These are phyloP conservation scores for Cercospora citrullina DNA, from an alignment of 2,329 filamentous ascomycete species.

Conservation along the genomic window DNA sequence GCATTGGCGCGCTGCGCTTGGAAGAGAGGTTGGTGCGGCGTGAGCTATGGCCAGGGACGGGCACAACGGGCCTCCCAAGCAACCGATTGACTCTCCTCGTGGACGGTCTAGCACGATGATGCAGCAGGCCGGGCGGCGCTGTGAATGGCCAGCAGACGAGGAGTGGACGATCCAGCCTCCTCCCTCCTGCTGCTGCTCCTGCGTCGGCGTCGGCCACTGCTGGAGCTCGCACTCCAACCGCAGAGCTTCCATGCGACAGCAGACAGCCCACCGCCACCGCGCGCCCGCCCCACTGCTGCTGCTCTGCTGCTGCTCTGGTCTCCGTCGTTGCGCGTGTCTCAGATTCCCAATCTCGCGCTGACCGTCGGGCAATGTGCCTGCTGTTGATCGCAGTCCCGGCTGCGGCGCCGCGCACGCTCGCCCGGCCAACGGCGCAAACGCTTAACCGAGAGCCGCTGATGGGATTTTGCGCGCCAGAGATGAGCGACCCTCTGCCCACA, in stretches of 20 bases:
- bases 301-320: background rate
- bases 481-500: too few species aligned
- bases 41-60: slow-evolving; percentile 12
- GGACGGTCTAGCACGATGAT: slow-evolving; percentile 6
- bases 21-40: slow-evolving; percentile 20
- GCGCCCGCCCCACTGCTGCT: background rate
- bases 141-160: slow-evolving; percentile 3
- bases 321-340: background rate
- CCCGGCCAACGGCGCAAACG: background rate
- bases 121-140: slow-evolving; percentile 9
- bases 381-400: slow-evolving; percentile 2
- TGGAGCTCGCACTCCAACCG: background rate
- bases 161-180: background rate
- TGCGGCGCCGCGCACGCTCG: background rate
- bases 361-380: background rate
- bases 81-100: slow-evolving; percentile 19
- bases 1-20: slow-evolving; percentile 17
- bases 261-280: background rate
- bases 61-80: slow-evolving; percentile 19
- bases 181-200: background rate
- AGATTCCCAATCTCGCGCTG: background rate
- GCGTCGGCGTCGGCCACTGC: background rate
- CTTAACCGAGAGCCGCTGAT: background rate
- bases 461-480: background rate
- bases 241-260: background rate